Evolutionary conservation across 805 yeast species (phyloP).

Genomic region (Yarrowia bubula): DNA sequence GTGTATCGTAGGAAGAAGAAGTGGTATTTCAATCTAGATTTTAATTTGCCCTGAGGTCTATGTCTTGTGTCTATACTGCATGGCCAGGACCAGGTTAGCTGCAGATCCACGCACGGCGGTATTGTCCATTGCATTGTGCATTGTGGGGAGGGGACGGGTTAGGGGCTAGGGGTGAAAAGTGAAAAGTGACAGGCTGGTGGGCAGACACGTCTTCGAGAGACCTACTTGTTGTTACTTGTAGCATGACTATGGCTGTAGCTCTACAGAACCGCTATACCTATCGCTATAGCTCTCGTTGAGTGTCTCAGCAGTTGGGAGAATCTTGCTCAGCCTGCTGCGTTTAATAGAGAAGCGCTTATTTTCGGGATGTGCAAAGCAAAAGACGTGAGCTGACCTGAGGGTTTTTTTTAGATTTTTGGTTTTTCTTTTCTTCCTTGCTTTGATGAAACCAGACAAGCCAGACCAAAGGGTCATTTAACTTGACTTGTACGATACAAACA

Average conservation of each 20-base stretch:
- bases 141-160: conserved; percentile 22
- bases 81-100: conserved; percentile 17
- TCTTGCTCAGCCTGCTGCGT: conserved; percentile 14
- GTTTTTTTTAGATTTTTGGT: background rate
- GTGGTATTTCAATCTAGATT: background rate
- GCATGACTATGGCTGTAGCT: too few relatives aligned
- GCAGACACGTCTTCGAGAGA: too few relatives aligned
- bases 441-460: background rate
- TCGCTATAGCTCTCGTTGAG: too few relatives aligned
- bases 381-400: conserved; percentile 2
- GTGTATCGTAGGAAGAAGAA: too few relatives aligned
- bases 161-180: conserved; percentile 26
- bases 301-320: background rate
- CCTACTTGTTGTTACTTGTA: too few relatives aligned
- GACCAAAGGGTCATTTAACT: too few relatives aligned
- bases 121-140: conserved; percentile 23
- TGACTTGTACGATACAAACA: too few relatives aligned
- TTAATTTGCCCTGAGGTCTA: background rate
- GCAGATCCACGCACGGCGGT: conserved; percentile 27
- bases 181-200: too few relatives aligned
- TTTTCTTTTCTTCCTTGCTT: background rate
- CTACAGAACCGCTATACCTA: too few relatives aligned
- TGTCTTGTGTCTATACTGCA: background rate
- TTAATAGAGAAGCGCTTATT: conserved; percentile 8
- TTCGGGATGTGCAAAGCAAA: conserved; percentile 1